Base-by-base conservation (phyloP, 2,329 filamentous ascomycete genomes). In the Fusarium domesticum region DNA sequence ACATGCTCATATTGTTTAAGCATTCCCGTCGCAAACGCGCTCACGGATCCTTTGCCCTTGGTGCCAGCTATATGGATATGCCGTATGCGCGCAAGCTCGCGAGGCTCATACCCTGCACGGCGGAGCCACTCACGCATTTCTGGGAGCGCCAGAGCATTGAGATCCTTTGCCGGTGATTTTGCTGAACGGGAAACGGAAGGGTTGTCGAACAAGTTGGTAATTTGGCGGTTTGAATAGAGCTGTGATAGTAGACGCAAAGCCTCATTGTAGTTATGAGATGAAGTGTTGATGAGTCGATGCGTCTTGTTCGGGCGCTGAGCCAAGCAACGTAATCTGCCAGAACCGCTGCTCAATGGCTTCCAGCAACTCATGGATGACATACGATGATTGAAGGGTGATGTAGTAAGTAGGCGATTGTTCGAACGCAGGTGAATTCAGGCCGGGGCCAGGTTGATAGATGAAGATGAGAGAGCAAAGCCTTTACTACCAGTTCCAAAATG, bases 41-140 rank as follows among this genome's bases (percentile, higher is more conserved):
- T 89, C 1, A 89, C 90, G 3, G 88, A 93, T 32, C 91, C 91
- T 66, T 96, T 97, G 48, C 92, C 92, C 66, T 96, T 97, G 5
- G 91, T 96, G 11, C 92, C 92, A 1, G 92, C 88, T 35, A 97
- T 83, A 64, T 97, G 92, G 48, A 97, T 81, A 54, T 75, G 76
- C 14, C 67, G 68, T 39, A 78, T 66, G 4, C 59, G 53, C 11
- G 66, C 57, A 18, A 80, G 70, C 52, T 73, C 70, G 1, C 57
- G 42, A 2, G 66, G 65, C 68, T 84, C 70, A 68, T 95, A 88
- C 37, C 89, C 89, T 42, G 88, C 83, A 49, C 85, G 85, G 35
- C 70, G 72, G 53, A 88, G 81, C 86, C 87, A 95, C 56, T 82
- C 78, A 19, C 84, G 71, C 78, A 93, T 92, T 64, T 96, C 89